Base-by-base conservation (phyloP, 768 basidiomycete genomes). In the Scleroderma citrinum region DNA sequence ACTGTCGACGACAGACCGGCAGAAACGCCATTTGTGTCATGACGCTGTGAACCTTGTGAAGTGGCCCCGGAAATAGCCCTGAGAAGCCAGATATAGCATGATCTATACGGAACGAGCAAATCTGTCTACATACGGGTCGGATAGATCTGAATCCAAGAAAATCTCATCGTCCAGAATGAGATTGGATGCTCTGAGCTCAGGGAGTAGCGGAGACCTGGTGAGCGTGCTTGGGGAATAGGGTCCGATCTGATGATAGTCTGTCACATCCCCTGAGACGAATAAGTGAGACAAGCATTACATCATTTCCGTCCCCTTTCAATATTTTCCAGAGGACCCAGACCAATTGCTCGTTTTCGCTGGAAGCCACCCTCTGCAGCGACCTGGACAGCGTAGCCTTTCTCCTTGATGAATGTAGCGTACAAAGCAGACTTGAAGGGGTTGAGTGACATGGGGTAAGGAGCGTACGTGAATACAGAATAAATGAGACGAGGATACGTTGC, bases 281-380 rank as follows among this genome's bases (percentile, higher is more conserved):
- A 12, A 45, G 40, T 47, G 20, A n/a, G 19, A 40, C 13, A 1
- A 23, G 8, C 32, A 49, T 30, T 54, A 88, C 87, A 72, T 90
- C 87, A 51, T 80, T 82, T 17, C 87, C 87, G 61, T 89, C 86
- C 46, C 87, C 88, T 63, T 81, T 86, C 47, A 90, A 69, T 49
- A 90, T 85, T 69, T 90, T 90, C 87, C 87, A 90, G 51, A 90
- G 71, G 38, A 90, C 87, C 86, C 87, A 90, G 34, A 89, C 84
- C 43, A 90, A 70, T 58, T 87, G 87, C 60, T 89, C 87, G 62
- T 81, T 87, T 44, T 74, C 72, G 48, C 78, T 74, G 50, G n/a
- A 74, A 73, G 23, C 76, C 73, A 47, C 71, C 71, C 30, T 71
- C 62, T 8, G 58, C 70, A n/a, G 82, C 70, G 45, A 79, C 62